These are phyloP conservation scores for Suillus ampliporus DNA, from an alignment of 768 basidiomycete species.

Conservation along the genomic window DNA sequence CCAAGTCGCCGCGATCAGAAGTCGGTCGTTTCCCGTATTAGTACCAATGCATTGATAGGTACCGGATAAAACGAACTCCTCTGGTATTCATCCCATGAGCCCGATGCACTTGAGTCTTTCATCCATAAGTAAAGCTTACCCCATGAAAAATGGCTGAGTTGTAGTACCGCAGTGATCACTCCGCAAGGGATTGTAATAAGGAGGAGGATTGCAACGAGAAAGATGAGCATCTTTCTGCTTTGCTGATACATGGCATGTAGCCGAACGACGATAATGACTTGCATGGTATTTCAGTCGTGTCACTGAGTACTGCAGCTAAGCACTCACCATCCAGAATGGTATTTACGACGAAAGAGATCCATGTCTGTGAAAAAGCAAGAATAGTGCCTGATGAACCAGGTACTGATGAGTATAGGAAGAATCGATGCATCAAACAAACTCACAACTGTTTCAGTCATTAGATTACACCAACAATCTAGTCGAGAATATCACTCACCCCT, in stretches of 20 bases:
- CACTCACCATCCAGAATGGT: not conserved
- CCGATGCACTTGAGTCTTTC: not conserved
- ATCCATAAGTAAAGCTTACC: not conserved
- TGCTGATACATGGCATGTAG: conserved; percentile 2
- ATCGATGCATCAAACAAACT: not conserved
- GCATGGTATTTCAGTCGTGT: not conserved
- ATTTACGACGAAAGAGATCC: not conserved
- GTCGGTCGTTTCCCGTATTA: not conserved
- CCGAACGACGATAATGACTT: not conserved
- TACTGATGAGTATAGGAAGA: not conserved
- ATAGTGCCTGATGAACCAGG: not conserved
- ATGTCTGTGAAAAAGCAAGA: not conserved
- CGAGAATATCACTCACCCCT: not conserved
- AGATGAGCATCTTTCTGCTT: not conserved
- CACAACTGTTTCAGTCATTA: not conserved
- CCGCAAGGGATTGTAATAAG: not conserved
- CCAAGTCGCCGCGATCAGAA: not conserved
- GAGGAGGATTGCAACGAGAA: not conserved
- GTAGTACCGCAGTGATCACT: not conserved
- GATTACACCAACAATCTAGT: not conserved
- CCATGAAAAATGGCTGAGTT: not conserved
- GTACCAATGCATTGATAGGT: not conserved
- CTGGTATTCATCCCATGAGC: not conserved
- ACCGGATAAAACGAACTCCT: not conserved
- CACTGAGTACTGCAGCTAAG: not conserved